A percentile compares a stretch with the other conserved stretches of the same genome.
Evolutionary conservation across 164 flowering plant genomes (phyloP).

Genomic region (Hamamelis virginiana): DNA sequence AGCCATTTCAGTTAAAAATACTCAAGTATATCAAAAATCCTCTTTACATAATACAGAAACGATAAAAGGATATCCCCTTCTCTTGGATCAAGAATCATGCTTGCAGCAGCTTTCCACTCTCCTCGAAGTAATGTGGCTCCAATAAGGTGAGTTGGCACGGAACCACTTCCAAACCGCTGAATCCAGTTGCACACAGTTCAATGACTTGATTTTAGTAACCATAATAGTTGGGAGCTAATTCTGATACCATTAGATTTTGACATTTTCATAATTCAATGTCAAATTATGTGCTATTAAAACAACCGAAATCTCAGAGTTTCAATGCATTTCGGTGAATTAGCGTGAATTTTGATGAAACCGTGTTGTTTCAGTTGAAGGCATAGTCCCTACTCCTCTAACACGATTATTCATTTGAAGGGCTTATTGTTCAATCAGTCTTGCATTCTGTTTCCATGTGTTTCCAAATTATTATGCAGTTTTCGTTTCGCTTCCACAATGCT

Average conservation of each 20-base stretch:
- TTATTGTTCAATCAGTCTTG: neutral
- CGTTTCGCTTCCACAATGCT: neutral
- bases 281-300: too few relatives aligned
- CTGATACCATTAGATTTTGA: too few relatives aligned
- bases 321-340: too few relatives aligned
- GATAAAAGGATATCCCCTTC: constrained; percentile 94
- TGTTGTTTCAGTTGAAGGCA: neutral
- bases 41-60: neutral
- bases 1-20: neutral
- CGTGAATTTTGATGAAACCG: too few relatives aligned
- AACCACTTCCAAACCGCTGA: constrained; percentile 97
- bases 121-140: constrained; percentile 91
- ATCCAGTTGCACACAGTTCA: constrained; percentile 9
- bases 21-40: neutral
- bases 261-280: too few relatives aligned
- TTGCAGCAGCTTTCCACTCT: constrained; percentile 81
- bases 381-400: neutral
- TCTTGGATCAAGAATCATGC: constrained; percentile 92
- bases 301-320: too few relatives aligned
- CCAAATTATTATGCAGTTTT: neutral
- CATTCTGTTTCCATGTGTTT: neutral
- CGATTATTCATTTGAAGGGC: neutral
- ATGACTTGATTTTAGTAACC: constrained; percentile 5
- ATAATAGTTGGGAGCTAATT: too few relatives aligned
- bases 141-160: constrained; percentile 83